Conservation (phyloP, 2,329 filamentous ascomycete genomes). For the Aaosphaeria arxii region DNA sequence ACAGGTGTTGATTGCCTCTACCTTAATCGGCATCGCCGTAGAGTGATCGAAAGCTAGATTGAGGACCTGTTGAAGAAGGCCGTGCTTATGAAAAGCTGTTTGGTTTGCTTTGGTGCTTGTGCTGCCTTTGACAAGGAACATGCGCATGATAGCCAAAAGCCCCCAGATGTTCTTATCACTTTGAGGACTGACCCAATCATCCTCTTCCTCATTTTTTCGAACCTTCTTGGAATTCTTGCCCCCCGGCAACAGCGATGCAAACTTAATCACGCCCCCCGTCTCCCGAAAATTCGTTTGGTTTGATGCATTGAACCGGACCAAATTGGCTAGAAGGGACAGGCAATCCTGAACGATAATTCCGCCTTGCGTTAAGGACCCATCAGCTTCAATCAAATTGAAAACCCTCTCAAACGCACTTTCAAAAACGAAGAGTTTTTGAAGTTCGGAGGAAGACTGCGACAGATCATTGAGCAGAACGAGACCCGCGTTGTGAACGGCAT, state of each 20-base stretch:
- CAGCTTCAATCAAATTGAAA: constrained; percentile 76
- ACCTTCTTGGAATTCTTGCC: constrained; percentile 55
- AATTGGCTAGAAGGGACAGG: constrained; percentile 83
- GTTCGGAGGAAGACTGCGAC: constrained; percentile 79
- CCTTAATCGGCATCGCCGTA: constrained; percentile 73
- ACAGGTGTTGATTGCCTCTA: constrained; percentile 78
- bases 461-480: constrained; percentile 84
- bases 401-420: constrained; percentile 88
- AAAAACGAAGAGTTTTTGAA: constrained; percentile 94
- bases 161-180: constrained; percentile 90
- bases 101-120: constrained; percentile 81
- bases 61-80: constrained; percentile 74
- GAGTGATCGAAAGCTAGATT: constrained; percentile 75
- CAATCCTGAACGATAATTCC: constrained; percentile 90
- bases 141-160: constrained; percentile 76
- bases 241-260: constrained; percentile 67
- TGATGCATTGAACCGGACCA: constrained; percentile 80
- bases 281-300: constrained; percentile 95
- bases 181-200: constrained; percentile 72
- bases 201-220: constrained; percentile 56
- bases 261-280: constrained; percentile 73
- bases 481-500: constrained; percentile 84
- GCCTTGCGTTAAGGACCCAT: constrained; percentile 79
- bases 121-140: constrained; percentile 82
- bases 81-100: constrained; percentile 77